Percentiles rank a stretch among this genome's conserved stretches.
phyloP scores from a whole-genome alignment of 2,329 filamentous ascomycete genomes.

The Hypomyces perniciosus region DNA sequence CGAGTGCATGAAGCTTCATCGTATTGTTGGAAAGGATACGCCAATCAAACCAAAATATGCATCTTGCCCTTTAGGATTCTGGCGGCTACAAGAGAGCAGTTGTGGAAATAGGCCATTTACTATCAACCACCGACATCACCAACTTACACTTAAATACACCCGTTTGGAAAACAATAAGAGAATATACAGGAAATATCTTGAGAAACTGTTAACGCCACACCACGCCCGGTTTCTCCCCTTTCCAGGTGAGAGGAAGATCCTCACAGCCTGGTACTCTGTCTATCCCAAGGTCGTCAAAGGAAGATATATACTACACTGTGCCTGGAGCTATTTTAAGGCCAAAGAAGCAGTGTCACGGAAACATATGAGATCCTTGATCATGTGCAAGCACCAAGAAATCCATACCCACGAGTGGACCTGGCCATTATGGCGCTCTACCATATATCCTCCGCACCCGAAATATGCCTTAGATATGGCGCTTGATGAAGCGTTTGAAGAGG shows the following conservation, averaged over 20 bases:
- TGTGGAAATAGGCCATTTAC: too few relatives aligned
- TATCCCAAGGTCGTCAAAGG: slow-evolving; percentile 3
- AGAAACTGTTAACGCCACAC: too few relatives aligned
- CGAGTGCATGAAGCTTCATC: background rate
- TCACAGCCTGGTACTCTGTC: background rate
- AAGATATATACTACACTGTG: background rate
- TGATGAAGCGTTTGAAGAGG: too few relatives aligned
- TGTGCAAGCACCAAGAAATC: background rate
- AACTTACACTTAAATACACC: slow-evolving; percentile 2
- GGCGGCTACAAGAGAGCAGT: too few relatives aligned
- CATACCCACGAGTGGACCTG: too few relatives aligned
- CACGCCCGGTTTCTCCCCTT: too few relatives aligned
- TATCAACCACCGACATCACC: background rate
- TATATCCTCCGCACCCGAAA: too few relatives aligned
- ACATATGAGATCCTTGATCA: background rate
- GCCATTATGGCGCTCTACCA: too few relatives aligned
- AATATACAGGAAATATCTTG: background rate
- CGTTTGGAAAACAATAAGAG: background rate
- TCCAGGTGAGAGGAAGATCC: background rate
- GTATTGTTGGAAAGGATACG: background rate
- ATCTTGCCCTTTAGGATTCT: background rate
- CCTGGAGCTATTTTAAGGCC: background rate
- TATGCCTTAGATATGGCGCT: too few relatives aligned
- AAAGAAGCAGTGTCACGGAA: background rate
- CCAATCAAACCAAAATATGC: background rate